Base-by-base conservation (phyloP, 192 early-diverging fungal species). In the Physocladia obscura region DNA sequence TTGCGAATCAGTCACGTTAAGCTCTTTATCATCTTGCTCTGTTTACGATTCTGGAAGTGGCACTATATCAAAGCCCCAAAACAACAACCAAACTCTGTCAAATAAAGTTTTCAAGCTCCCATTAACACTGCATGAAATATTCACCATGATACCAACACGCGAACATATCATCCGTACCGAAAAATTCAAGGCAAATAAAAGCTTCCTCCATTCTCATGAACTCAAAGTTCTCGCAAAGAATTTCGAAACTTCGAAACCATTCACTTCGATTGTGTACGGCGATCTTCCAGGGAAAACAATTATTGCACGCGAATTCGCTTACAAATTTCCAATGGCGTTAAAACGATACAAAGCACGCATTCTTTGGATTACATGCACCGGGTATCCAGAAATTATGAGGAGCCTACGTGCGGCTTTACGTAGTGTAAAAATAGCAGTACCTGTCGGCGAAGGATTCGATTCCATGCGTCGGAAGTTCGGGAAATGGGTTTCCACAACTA, bases 191-290 rank as follows among this genome's bases (percentile, higher is more conserved):
- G 11, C 40, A 8, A 44, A 44, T 19, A 8, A 8, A n/a, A 44
- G 11, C 56, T 61, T 61, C 59, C 59, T 61, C 37, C 59, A 61
- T 27, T 21, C 59, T 13, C 59, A 40, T 13, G 37, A 61, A 44
- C 59, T 61, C 11, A 15, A 29, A 11, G 19, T 44, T n/a, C 38
- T 61, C 5, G 19, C 4, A n/a, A 61, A 44, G 27, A 44, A 40
- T 27, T 40, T 61, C 17, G 39, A 4, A 13, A 37, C 59, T 6
- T 35, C 59, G 11, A 37, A 44, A 40, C 59, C 59, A 6, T 11
- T 61, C 38, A 36, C 47, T 11, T 22, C 59, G 4, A 3, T 61
- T 24, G 4, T 61, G 4, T 61, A 61, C 38, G 32, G 36, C 26
- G 4, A 3, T 5, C 3, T 13, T 22, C 15, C 59, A 26, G 59